These are phyloP conservation scores for Lentinula sp. DNA, from an alignment of 768 basidiomycete species.

Conservation along the genomic window DNA sequence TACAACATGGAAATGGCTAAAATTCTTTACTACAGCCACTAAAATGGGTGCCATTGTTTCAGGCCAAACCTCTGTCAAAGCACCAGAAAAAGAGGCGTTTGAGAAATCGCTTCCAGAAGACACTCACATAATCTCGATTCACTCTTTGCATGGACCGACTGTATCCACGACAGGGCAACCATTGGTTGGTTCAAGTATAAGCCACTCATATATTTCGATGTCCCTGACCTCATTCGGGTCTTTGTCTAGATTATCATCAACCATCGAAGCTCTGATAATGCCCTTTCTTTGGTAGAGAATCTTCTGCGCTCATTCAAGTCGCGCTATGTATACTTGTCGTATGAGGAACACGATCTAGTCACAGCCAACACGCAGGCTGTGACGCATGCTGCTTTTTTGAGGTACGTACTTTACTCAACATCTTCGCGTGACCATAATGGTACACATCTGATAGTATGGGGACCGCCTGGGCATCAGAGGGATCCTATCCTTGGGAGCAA, in stretches of 20 bases:
- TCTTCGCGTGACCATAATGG: background rate
- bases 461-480: constrained; percentile 81
- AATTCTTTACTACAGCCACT: constrained; percentile 51
- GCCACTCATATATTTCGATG: background rate
- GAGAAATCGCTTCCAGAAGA: constrained; percentile 84
- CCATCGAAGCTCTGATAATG: constrained; percentile 73
- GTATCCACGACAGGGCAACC: constrained; percentile 89
- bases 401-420: constrained; percentile 34
- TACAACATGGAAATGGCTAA: background rate
- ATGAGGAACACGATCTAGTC: constrained; percentile 92
- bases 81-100: constrained; percentile 86
- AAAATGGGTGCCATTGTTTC: constrained; percentile 89
- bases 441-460: constrained; percentile 72
- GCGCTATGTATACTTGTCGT: constrained; percentile 88
- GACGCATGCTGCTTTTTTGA: constrained; percentile 95
- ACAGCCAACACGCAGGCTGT: constrained; percentile 99
- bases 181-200: constrained; percentile 44
- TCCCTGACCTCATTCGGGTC: background rate
- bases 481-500: constrained; percentile 91
- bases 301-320: constrained; percentile 77
- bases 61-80: constrained; percentile 96
- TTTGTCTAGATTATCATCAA: constrained; percentile 75
- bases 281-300: constrained; percentile 71
- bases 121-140: constrained; percentile 85
- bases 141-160: constrained; percentile 90